Evolutionary conservation across 352 stramenopile species (phyloP), one percentile per base, ranked within the genome.

Genomic region (Halophytophthora polymorphica): DNA sequence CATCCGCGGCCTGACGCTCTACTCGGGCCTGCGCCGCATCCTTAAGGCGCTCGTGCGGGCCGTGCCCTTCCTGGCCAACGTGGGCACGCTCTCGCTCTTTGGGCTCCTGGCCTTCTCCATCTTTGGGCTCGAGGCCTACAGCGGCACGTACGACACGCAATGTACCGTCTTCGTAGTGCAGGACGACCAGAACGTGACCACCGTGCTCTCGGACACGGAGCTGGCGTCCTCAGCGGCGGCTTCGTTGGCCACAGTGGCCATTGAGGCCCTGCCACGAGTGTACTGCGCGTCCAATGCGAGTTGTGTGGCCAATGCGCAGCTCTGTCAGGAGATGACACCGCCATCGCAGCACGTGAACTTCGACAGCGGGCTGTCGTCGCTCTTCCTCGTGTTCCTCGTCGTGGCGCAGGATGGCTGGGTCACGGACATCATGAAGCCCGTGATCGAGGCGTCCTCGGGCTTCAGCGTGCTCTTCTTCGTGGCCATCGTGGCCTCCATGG

Each of bases 301-400:
- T 28, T 90, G 80, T 44, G 23, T 50, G 0, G 53, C 51, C 2
- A 72, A 55, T 22, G 39, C 45, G 13, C 72, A 83, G 38, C 41
- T 71, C 12, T 90, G 80, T 37, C 40, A 44, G 4, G 23, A 23
- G 2, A 38, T 71, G 17, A 45, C 59, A 3, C 64, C 75, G 1
- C 66, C 71, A 18, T 86, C 77, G 1, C 55, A 55, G 34, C 61
- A 83, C 28, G 50, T 90, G 6, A 88, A 90, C 69, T 92, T 88
- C 52, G 76, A 92, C 60, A 77, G 54, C 18, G 81, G 81, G 0
- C n/a, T 89, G 22, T 80, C 67, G 2, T 77, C 81, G 8, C 48
- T 92, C 11, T 89, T 88, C 50, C 64, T 92, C 13, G 81, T 92
- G 1, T 92, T 92, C 23, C 66, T 89, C 29, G 81, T 92, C 14